Evolutionary conservation across 1,284 basidiomycete species (phyloP), one percentile per base, ranked within the genome.

Genomic region (Erythrobasidium hasegawianum): DNA sequence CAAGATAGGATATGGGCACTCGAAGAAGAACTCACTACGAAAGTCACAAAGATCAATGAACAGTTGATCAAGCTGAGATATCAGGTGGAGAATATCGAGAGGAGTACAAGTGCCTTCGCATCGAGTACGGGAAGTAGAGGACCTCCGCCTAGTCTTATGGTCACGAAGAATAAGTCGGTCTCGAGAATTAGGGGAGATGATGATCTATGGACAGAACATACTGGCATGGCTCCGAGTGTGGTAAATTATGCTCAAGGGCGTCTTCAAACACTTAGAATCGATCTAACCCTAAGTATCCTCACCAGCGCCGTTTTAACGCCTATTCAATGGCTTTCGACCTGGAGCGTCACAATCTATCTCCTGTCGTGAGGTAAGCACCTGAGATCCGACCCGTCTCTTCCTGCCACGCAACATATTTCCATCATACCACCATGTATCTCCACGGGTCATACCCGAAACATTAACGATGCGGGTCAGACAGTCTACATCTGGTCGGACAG

Each of bases 171-270:
- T 4, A 55, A 57, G 24, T 56, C 38, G 16, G 8, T 64, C 8
- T 29, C 29, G 11, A 53, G 54, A n/a, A 26, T 38, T 13, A 47
- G 47, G 38, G 20, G 27, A 3, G 62, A 65, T 18, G 62, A 65
- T 26, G 62, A 65, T 11, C 55, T 65, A 11, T 65, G 62, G 62
- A 53, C 45, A 11, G 62, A 65, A 18, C 24, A 18, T n/a, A 58
- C 56, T 1, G 62, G 62, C 4, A 56, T 43, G n/a, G 55, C 62
- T 3, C 56, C 62, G 8, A 56, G 62, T 20, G 55, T 65, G 9
- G 49, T 49, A 53, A 58, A 47, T 11, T 33, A 10, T 50, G 4
- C 14, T 20, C 43, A 33, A 33, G 4, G 11, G 4, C 33, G n/a
- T n/a, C n/a, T n/a, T n/a, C n/a, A n/a, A n/a, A n/a, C n/a, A n/a